phyloP scores from a whole-genome alignment of 2,329 filamentous ascomycete genomes.

The Coleophoma crateriformis region DNA sequence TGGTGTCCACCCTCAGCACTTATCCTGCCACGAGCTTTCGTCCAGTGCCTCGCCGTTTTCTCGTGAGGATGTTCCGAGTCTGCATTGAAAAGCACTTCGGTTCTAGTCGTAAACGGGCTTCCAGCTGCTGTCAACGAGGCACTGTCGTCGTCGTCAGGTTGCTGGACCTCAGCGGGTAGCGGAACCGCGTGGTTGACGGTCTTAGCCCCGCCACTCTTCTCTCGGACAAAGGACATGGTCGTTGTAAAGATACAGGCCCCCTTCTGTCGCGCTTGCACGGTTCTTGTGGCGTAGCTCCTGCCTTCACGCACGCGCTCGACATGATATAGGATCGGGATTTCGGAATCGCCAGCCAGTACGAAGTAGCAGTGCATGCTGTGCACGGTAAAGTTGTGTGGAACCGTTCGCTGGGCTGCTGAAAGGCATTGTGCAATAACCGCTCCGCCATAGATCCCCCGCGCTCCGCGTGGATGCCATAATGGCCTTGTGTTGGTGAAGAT shows the following conservation, averaged over 20 bases:
- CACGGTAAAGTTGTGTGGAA: slow-evolving; percentile 72
- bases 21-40: slow-evolving; percentile 69
- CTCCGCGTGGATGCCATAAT: slow-evolving; percentile 87
- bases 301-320: slow-evolving; percentile 92
- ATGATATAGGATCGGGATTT: slow-evolving; percentile 87
- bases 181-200: slow-evolving; percentile 60
- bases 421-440: slow-evolving; percentile 90
- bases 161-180: slow-evolving; percentile 42
- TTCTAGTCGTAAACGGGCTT: slow-evolving; percentile 52
- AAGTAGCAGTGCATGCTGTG: slow-evolving; percentile 99
- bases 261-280: slow-evolving; percentile 88
- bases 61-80: slow-evolving; percentile 47
- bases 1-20: slow-evolving; percentile 66
- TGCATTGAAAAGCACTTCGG: slow-evolving; percentile 51
- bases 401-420: slow-evolving; percentile 80
- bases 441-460: slow-evolving; percentile 89
- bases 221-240: slow-evolving; percentile 80
- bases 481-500: slow-evolving; percentile 93
- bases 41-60: slow-evolving; percentile 68
- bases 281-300: slow-evolving; percentile 82
- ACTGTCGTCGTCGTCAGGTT: slow-evolving; percentile 37
- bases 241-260: slow-evolving; percentile 92
- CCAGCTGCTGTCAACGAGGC: slow-evolving; percentile 26
- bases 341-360: slow-evolving; percentile 79
- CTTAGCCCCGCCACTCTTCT: slow-evolving; percentile 46